Evolutionary conservation across 1,284 basidiomycete genomes (phyloP).

Genomic region (Grifola frondosa): DNA sequence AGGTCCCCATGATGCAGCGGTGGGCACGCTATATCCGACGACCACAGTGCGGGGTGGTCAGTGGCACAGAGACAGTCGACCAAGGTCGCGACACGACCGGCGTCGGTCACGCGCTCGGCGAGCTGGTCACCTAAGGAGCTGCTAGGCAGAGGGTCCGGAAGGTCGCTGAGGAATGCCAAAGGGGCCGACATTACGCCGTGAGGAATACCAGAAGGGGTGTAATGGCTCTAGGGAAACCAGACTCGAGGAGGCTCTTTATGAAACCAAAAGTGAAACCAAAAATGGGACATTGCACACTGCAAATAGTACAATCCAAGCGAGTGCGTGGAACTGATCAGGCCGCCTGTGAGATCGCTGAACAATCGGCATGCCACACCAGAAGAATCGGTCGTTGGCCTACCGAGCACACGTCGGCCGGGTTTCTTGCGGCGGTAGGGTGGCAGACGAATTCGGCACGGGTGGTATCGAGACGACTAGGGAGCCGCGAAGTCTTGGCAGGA

Average conservation of each 20-base stretch:
- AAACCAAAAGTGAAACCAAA: conserved; percentile 5
- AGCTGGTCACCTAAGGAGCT: conserved; percentile 17
- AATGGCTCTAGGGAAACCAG: conserved; percentile 5
- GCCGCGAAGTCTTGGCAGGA: no score
- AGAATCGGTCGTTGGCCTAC: no score
- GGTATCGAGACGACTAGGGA: no score
- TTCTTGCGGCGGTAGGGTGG: no score
- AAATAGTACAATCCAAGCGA: no score
- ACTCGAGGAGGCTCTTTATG: background rate
- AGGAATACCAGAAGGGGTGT: conserved; percentile 5
- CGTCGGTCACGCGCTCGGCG: conserved; percentile 16
- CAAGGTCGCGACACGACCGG: conserved; percentile 15
- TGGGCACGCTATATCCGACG: conserved; percentile 12
- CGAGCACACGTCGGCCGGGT: no score
- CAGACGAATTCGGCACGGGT: no score
- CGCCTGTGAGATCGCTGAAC: no score
- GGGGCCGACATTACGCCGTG: conserved; percentile 15
- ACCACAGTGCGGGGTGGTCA: conserved; percentile 18
- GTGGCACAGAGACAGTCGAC: conserved; percentile 17
- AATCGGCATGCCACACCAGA: no score
- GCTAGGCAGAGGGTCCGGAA: conserved; percentile 8
- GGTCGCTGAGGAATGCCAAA: conserved; percentile 17
- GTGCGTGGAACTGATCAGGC: no score
- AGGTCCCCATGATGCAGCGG: conserved; percentile 16
- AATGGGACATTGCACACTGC: no score